phyloP scores from a whole-genome alignment of 164 flowering plant genomes.

The Buxus sempervirens region DNA sequence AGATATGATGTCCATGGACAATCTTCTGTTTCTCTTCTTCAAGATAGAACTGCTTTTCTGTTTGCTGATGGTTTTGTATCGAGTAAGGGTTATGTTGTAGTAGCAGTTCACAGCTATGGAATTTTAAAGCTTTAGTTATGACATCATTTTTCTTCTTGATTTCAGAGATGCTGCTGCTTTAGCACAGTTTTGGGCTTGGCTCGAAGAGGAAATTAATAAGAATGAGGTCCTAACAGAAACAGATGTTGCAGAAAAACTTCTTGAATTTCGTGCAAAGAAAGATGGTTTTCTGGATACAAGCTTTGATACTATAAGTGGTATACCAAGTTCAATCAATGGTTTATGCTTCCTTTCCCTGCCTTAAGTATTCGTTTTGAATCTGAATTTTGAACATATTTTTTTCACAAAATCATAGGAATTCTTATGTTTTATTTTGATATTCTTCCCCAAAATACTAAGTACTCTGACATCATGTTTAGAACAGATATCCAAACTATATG shows the following conservation, averaged over 20 bases:
- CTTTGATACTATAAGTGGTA: constrained; percentile 98
- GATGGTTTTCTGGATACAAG: constrained; percentile 87
- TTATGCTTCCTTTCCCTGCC: not conserved
- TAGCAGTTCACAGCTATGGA: not conserved
- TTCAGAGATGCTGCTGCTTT: constrained; percentile 95
- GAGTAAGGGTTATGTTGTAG: not conserved
- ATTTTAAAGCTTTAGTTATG: not conserved
- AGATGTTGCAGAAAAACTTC: constrained; percentile 84
- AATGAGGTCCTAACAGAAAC: constrained; percentile 67
- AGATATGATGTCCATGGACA: not conserved
- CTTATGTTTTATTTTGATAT: no score
- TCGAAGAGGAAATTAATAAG: constrained; percentile 64
- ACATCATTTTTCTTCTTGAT: not conserved
- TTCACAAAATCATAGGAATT: not conserved
- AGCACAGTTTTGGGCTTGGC: constrained; percentile 88
- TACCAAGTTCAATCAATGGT: not conserved
- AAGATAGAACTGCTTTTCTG: not conserved
- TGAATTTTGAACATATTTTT: not conserved
- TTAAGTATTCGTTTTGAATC: not conserved
- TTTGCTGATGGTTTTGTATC: not conserved
- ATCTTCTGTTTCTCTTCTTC: not conserved
- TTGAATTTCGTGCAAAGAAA: constrained; percentile 78
- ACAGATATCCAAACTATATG: no score
- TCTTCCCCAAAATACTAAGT: no score
- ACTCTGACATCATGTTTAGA: no score